Conservation (phyloP, 176 grass and related monocot genomes). For the Eleusine indica region DNA sequence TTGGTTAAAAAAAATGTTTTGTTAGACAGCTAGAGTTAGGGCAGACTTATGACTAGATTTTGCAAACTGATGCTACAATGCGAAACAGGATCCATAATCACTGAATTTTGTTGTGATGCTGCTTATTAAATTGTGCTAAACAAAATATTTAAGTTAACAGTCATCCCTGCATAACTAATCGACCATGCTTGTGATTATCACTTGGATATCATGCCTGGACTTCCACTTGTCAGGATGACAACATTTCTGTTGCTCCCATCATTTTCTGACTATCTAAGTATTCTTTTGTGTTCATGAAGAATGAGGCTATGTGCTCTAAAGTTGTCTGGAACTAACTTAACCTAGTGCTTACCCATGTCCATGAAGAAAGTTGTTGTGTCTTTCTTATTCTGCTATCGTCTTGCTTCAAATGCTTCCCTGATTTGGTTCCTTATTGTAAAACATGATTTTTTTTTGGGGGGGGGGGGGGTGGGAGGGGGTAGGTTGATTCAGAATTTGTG, state of each 20-base stretch:
- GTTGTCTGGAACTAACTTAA: neutral
- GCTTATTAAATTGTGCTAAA: neutral
- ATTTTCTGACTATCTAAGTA: neutral
- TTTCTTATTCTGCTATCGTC: constrained; percentile 19
- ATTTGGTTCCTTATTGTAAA: neutral
- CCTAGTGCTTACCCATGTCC: neutral
- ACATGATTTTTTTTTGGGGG: neutral
- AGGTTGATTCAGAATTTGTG: neutral
- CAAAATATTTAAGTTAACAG: neutral
- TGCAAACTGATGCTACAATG: neutral
- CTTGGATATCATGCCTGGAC: no score
- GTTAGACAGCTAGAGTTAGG: neutral
- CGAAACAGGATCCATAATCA: neutral
- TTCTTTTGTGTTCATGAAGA: neutral
- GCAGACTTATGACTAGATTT: neutral
- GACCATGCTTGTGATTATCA: no score
- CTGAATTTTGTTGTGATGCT: neutral
- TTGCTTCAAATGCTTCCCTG: neutral
- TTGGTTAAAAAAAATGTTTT: neutral
- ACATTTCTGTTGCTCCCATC: no score
- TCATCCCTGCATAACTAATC: no score
- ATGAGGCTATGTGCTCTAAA: neutral
- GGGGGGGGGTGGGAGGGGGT: neutral
- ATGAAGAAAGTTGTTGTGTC: neutral
- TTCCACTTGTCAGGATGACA: no score